These are phyloP conservation scores for Tuber indicum DNA, from an alignment of 495 filamentous ascomycete species.

Conservation along the genomic window DNA sequence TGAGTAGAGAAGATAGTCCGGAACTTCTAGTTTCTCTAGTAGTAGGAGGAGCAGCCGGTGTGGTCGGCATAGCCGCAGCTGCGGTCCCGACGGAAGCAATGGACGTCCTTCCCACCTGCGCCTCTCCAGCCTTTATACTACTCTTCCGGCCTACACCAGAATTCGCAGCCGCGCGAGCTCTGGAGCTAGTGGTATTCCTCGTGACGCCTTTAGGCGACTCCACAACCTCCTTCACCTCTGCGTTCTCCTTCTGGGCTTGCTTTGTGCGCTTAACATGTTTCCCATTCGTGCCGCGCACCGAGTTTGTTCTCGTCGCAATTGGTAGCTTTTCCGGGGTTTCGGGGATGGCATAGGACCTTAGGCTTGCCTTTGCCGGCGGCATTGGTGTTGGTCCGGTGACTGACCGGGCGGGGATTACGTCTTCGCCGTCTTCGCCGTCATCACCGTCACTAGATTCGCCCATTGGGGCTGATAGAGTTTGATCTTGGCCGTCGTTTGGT, in stretches of 20 bases:
- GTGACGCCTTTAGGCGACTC: background rate
- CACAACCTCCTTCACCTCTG: background rate
- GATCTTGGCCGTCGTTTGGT: background rate
- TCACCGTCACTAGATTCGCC: conserved; percentile 4
- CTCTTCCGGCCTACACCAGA: background rate
- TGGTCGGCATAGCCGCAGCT: background rate
- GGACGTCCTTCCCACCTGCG: background rate
- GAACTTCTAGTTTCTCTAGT: background rate
- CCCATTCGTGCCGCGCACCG: background rate
- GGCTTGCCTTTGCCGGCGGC: conserved; percentile 9
- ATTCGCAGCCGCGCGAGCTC: conserved; percentile 8
- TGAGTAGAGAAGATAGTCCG: background rate
- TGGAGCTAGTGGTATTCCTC: background rate
- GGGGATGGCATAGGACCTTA: conserved; percentile 2
- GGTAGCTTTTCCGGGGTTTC: background rate
- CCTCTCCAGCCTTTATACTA: background rate
- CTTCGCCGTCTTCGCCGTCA: background rate
- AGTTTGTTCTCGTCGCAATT: background rate
- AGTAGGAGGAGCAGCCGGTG: background rate
- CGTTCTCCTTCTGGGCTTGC: background rate
- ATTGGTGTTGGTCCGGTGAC: background rate
- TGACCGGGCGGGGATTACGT: background rate
- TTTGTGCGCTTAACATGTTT: background rate
- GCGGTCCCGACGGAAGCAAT: background rate
- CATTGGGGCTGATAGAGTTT: background rate